Conservation (phyloP, 2,329 filamentous ascomycete species). For the Phaeosphaeria sp. region DNA sequence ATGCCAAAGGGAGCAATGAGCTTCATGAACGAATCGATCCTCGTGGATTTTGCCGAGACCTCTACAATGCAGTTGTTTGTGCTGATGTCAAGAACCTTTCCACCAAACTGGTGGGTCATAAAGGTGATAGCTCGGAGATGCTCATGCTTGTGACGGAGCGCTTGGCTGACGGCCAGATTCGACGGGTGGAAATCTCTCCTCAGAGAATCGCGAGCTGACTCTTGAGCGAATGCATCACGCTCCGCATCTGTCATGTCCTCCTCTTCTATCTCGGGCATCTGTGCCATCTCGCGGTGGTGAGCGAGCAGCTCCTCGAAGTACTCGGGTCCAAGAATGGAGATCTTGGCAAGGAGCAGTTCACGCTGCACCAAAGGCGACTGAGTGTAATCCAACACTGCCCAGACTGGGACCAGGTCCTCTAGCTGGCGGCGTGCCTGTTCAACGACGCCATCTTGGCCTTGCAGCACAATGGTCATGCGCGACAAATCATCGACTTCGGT, state of each 20-base stretch:
- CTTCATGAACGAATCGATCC: conserved; percentile 98
- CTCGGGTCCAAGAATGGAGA: conserved; percentile 95
- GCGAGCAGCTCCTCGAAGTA: conserved; percentile 97
- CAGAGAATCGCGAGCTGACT: conserved; percentile 50
- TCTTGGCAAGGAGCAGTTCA: conserved; percentile 92
- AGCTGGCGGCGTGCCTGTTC: conserved; percentile 95
- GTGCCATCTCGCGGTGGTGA: conserved; percentile 90
- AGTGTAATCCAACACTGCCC: conserved; percentile 98
- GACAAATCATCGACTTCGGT: conserved; percentile 97
- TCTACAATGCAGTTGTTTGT: conserved; percentile 99
- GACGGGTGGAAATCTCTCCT: conserved; percentile 83
- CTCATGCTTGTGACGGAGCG: conserved; percentile 94
- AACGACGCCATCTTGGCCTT: conserved; percentile 94
- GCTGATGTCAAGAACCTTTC: conserved; percentile 97
- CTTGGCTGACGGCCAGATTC: conserved; percentile 84
- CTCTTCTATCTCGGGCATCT: conserved; percentile 46
- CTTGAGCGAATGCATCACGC: conserved; percentile 36
- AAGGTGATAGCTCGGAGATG: conserved; percentile 96
- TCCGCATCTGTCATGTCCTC: conserved; percentile 42
- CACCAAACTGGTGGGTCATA: conserved; percentile 95
- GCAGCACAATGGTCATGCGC: conserved; percentile 98
- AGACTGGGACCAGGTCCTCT: conserved; percentile 96
- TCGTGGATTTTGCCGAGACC: conserved; percentile 87
- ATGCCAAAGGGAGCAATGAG: conserved; percentile 94
- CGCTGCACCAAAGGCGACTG: conserved; percentile 91